A percentile compares a stretch with the other conserved stretches of the same genome.
These are phyloP conservation scores for Rhynchospora tenuis DNA, from an alignment of 176 grass and related monocot genomes.

Conservation along the genomic window DNA sequence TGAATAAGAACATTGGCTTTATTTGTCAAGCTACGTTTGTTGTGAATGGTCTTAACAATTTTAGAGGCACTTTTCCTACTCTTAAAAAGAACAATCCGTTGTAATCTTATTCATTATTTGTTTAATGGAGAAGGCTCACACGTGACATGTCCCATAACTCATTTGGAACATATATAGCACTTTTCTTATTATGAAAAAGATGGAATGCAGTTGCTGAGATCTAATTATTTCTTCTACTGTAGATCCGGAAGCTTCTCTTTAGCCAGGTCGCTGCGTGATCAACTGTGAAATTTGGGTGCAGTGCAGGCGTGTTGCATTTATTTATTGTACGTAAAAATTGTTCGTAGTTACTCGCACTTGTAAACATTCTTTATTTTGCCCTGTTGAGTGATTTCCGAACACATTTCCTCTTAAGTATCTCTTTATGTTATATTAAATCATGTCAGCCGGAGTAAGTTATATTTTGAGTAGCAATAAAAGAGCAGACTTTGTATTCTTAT, in stretches of 20 bases:
- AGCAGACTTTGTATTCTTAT: conserved; percentile 5
- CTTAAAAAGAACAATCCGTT: background rate
- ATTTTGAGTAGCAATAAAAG: conserved; percentile 20
- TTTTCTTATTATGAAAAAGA: background rate
- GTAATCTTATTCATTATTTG: background rate
- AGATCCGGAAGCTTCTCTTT: conserved; percentile 26
- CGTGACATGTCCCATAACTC: background rate
- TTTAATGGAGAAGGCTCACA: background rate
- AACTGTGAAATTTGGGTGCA: background rate
- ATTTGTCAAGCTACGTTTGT: background rate
- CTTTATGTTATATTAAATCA: conserved; percentile 15
- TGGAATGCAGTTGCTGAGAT: background rate
- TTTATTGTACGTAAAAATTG: conserved; percentile 25
- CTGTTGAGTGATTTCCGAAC: conserved; percentile 1
- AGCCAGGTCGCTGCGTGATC: background rate
- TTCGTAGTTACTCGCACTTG: conserved; percentile 5
- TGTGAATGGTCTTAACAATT: background rate
- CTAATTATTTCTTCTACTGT: background rate
- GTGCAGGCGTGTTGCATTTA: background rate
- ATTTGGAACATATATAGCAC: too few relatives aligned
- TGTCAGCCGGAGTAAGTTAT: conserved; percentile 1
- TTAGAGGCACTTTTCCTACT: background rate
- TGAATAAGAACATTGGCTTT: background rate
- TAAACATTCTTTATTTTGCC: conserved; percentile 2
- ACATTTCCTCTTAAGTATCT: background rate